Evolutionary conservation across 2,329 filamentous ascomycete genomes (phyloP).

Genomic region (Fusarium nisikadoi): DNA sequence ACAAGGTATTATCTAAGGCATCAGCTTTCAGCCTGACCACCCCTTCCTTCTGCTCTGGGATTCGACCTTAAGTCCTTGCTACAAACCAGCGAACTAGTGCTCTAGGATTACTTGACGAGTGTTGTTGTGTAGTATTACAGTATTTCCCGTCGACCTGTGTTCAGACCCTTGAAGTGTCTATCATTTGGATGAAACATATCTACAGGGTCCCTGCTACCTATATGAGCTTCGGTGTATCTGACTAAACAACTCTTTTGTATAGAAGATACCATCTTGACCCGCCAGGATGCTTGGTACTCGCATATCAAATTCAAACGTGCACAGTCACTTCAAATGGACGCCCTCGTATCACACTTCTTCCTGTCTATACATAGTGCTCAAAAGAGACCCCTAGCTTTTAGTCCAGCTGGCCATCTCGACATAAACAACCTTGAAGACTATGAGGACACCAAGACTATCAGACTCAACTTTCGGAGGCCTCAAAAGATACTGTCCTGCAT

Average conservation of each 20-base stretch:
- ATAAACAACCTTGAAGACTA: too few species aligned
- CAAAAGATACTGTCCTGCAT: too few species aligned
- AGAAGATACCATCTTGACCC: not conserved
- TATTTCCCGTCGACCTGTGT: not conserved
- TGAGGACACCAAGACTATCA: too few species aligned
- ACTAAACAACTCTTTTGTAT: not conserved
- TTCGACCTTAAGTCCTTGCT: not conserved
- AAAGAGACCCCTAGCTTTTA: not conserved
- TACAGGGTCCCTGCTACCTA: not conserved
- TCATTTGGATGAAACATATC: not conserved
- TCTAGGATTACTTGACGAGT: not conserved
- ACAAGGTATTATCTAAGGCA: not conserved
- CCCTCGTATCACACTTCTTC: not conserved
- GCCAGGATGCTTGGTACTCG: not conserved
- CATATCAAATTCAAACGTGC: not conserved
- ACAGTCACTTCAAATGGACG: not conserved
- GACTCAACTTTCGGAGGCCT: too few species aligned
- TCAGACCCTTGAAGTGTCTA: not conserved
- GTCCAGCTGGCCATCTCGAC: not conserved
- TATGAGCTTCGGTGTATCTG: not conserved
- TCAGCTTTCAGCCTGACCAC: not conserved
- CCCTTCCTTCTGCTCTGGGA: not conserved
- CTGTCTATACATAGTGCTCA: not conserved
- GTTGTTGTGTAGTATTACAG: not conserved
- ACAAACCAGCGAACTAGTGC: not conserved